Evolutionary conservation across 495 filamentous ascomycete genomes (phyloP).

Genomic region (Hypoxylon lenormandii): DNA sequence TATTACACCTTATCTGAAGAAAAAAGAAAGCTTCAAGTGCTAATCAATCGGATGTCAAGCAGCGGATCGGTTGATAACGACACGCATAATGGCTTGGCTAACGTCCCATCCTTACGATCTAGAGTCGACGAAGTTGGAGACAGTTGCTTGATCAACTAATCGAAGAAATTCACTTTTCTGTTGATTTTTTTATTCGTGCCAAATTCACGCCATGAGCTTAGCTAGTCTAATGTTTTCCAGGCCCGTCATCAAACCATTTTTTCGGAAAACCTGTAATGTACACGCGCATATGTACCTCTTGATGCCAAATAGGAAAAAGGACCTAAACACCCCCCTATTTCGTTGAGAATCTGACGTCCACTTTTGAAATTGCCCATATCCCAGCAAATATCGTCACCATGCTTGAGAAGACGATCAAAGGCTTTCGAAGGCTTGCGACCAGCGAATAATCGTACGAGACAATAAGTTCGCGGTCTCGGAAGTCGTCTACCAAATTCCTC

Average conservation of each 20-base stretch:
- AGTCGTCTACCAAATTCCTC: conserved; percentile 87
- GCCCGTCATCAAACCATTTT: conserved; percentile 37
- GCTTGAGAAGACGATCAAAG: conserved; percentile 81
- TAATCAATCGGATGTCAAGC: background rate
- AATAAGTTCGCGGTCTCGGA: conserved; percentile 80
- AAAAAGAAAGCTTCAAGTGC: background rate
- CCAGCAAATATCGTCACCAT: conserved; percentile 78
- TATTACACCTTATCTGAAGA: background rate
- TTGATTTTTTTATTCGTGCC: conserved; percentile 33
- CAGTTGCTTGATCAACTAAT: conserved; percentile 1
- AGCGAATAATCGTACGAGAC: conserved; percentile 90
- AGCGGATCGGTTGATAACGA: background rate
- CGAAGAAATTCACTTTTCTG: background rate
- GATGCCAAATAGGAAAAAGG: conserved; percentile 21
- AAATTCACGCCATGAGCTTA: conserved; percentile 35
- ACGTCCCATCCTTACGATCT: background rate
- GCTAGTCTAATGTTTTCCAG: conserved; percentile 36
- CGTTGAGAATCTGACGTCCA: conserved; percentile 69
- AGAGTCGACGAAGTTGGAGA: background rate
- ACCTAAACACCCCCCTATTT: conserved; percentile 40
- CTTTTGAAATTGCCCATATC: conserved; percentile 78
- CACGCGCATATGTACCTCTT: conserved; percentile 36
- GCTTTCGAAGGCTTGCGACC: conserved; percentile 82
- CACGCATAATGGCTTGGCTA: background rate
- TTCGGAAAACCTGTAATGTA: conserved; percentile 32